A percentile compares a stretch with the other conserved stretches of the same genome.
These are phyloP conservation scores for Aspergillus bridgeri DNA, from an alignment of 495 filamentous ascomycete species.

Conservation along the genomic window DNA sequence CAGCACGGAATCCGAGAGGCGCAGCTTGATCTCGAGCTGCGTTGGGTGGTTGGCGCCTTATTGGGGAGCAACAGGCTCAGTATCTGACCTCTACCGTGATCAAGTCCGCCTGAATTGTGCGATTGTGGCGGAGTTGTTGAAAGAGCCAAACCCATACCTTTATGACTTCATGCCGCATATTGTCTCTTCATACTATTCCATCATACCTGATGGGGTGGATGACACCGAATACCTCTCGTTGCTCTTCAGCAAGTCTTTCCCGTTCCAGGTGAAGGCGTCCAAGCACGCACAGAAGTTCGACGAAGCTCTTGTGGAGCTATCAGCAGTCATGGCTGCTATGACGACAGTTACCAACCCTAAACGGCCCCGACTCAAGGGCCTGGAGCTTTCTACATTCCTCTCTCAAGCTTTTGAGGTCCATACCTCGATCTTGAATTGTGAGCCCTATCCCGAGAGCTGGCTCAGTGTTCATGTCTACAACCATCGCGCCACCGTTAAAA, in stretches of 20 bases:
- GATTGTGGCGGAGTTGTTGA: conserved; percentile 78
- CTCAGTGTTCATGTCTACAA: conserved; percentile 93
- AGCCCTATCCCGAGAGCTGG: conserved; percentile 88
- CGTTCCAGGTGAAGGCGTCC: conserved; percentile 74
- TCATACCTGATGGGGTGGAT: conserved; percentile 60
- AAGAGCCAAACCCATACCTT: conserved; percentile 72
- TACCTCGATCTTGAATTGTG: conserved; percentile 82
- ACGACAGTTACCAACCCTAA: conserved; percentile 59
- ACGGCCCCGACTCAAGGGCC: conserved; percentile 59
- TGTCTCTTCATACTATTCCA: conserved; percentile 79
- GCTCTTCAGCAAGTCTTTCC: conserved; percentile 85
- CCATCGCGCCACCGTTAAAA: conserved; percentile 84
- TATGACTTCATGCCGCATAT: conserved; percentile 88
- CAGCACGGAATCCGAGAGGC: conserved; percentile 67
- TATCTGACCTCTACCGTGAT: conserved; percentile 84
- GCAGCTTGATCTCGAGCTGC: conserved; percentile 73
- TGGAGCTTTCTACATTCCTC: conserved; percentile 72
- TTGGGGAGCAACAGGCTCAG: conserved; percentile 73
- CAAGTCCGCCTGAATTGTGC: conserved; percentile 91
- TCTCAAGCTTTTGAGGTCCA: conserved; percentile 71
- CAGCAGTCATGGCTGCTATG: conserved; percentile 78
- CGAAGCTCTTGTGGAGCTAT: conserved; percentile 84
- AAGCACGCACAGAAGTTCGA: conserved; percentile 66
- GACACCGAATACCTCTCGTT: conserved; percentile 72
- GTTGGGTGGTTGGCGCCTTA: conserved; percentile 89